These are phyloP conservation scores for Neurospora sp. DNA, from an alignment of 495 filamentous ascomycete genomes.

Conservation along the genomic window DNA sequence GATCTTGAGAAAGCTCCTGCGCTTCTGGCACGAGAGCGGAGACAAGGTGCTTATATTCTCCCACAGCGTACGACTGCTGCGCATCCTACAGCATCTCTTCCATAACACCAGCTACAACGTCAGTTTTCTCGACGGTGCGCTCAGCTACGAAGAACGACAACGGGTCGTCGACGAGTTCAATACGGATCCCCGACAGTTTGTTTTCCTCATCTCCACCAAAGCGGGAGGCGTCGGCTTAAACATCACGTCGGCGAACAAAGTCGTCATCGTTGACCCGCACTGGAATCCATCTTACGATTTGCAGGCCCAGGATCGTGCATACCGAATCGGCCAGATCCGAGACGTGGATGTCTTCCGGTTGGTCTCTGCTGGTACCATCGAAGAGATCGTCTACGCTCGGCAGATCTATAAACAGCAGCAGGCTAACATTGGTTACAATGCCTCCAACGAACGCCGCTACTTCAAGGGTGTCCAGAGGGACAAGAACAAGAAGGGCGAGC, in stretches of 20 bases:
- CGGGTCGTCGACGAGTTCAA: slow-evolving; percentile 86
- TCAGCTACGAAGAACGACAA: slow-evolving; percentile 79
- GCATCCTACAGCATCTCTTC: slow-evolving; percentile 81
- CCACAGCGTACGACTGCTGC: slow-evolving; percentile 75
- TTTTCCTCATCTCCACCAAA: slow-evolving; percentile 91
- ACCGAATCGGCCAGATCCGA: slow-evolving; percentile 84
- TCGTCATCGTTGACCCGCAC: slow-evolving; percentile 93
- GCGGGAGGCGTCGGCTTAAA: slow-evolving; percentile 84
- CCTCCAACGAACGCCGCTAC: slow-evolving; percentile 83
- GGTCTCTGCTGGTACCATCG: slow-evolving; percentile 87
- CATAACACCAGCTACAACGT: slow-evolving; percentile 84
- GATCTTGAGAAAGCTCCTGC: slow-evolving; percentile 73
- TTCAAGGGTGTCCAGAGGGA: slow-evolving; percentile 91
- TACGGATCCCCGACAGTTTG: slow-evolving; percentile 76
- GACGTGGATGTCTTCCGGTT: slow-evolving; percentile 96
- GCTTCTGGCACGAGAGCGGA: slow-evolving; percentile 79
- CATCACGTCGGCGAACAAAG: slow-evolving; percentile 96
- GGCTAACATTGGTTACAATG: slow-evolving; percentile 94
- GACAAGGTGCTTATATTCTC: slow-evolving; percentile 94
- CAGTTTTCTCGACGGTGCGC: slow-evolving; percentile 79
- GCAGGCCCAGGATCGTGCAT: slow-evolving; percentile 94
- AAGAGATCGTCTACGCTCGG: slow-evolving; percentile 93
- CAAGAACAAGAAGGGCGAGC: slow-evolving; percentile 71
- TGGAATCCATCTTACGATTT: slow-evolving; percentile 95
- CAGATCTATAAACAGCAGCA: slow-evolving; percentile 99